Base-by-base conservation (phyloP, 2,329 filamentous ascomycete species). In the Stachybotrys chartarum region DNA sequence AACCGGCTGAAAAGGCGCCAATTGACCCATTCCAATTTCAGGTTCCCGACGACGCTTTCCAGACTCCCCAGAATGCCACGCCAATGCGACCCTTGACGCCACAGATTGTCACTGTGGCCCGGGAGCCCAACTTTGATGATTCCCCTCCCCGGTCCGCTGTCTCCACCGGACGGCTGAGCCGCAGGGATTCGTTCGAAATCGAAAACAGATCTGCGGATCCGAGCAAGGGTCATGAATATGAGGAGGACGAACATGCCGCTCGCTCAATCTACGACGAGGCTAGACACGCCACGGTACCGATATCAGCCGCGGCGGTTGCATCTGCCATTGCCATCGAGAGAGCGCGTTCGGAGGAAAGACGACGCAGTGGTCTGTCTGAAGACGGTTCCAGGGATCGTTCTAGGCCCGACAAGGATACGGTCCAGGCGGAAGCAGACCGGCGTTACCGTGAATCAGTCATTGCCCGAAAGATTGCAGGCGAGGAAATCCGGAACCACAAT, bases 21-120 rank as follows among this genome's bases (percentile, higher is more conserved):
- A 66, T 81, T 63, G 78, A 86, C 67, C 80, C 82, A 17, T 85
- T 85, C 65, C 75, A 83, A 64, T 85, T 74, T 63, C 81, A 80
- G 66, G 78, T 84, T 57, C 60, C 74, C 47, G 73, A 80, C 57
- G 75, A 79, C 62, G 75, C 76, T n/a, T 81, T 81, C 57, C 68
- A 71, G 51, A 78, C 77, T 10, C 76, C 79, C 3, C 60, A 66
- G 35, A 63, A 67, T 55, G 63, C 66, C 24, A 74, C 71, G 12
- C 72, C 75, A 1, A 64, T 66, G 44, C 71, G 74, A 51, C 74
- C 78, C 2, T 60, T 78, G 57, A 80, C 78, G 5, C 81, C 78
- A 7, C 72, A 72, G 56, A 69, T 84, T 49, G 70, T 80, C 46
- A 82, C 79, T 3, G 75, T 83, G 50, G 77, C 80, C 32, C 75